Conservation (phyloP, 1,284 basidiomycete species). For the Puccinia novopanici region DNA sequence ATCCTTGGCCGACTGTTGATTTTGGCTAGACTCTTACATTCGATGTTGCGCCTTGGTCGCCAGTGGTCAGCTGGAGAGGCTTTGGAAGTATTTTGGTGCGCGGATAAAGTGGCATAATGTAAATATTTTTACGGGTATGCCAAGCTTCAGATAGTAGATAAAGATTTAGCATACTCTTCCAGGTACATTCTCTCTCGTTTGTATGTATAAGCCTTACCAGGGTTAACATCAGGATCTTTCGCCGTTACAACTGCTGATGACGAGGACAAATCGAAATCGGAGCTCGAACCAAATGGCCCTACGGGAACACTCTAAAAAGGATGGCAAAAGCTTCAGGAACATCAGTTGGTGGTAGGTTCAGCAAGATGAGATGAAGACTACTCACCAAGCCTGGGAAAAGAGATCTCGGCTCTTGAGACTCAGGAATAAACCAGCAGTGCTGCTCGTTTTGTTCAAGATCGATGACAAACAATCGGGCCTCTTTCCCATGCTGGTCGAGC, state of each 20-base stretch:
- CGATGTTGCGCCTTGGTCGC: slow-evolving; percentile 45
- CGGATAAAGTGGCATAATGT: slow-evolving; percentile 43
- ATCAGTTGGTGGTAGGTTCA: background rate
- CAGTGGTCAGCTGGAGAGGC: slow-evolving; percentile 27
- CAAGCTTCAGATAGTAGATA: slow-evolving; percentile 47
- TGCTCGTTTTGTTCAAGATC: slow-evolving; percentile 5
- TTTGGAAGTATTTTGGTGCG: slow-evolving; percentile 2
- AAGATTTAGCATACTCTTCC: too few species aligned
- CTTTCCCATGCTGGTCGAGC: slow-evolving; percentile 40
- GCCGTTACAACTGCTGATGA: slow-evolving; percentile 53
- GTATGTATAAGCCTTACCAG: slow-evolving; percentile 12
- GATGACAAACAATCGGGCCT: slow-evolving; percentile 27
- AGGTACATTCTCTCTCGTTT: background rate
- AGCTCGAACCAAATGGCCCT: slow-evolving; percentile 53
- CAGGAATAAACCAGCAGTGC: background rate
- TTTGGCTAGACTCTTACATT: slow-evolving; percentile 3
- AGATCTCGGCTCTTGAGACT: slow-evolving; percentile 20
- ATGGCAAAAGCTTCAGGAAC: background rate
- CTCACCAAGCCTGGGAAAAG: slow-evolving; percentile 35
- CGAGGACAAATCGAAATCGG: slow-evolving; percentile 53
- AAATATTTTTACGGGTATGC: slow-evolving; percentile 54
- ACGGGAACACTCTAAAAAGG: slow-evolving; percentile 52
- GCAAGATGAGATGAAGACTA: background rate
- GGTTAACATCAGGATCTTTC: slow-evolving; percentile 53
- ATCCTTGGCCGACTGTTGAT: background rate